Evolutionary conservation across 2,329 filamentous ascomycete species (phyloP).

Genomic region (Bipolaris cookei): DNA sequence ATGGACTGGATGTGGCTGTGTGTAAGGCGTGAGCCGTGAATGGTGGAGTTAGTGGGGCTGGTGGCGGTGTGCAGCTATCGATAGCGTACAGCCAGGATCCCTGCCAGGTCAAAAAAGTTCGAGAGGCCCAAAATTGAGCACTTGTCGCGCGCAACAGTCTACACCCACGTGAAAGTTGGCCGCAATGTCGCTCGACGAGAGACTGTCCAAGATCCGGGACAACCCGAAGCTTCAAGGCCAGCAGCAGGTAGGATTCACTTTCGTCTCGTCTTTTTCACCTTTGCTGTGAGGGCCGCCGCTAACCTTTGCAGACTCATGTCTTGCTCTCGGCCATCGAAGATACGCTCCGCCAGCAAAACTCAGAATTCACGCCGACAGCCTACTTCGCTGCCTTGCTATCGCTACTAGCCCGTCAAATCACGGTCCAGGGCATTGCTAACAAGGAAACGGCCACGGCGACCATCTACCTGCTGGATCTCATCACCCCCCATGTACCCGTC

Average conservation of each 20-base stretch:
- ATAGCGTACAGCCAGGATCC: slow-evolving; percentile 20
- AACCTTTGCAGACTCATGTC: slow-evolving; percentile 71
- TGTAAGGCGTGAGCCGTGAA: neutral
- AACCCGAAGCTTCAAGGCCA: slow-evolving; percentile 93
- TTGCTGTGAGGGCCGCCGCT: slow-evolving; percentile 11
- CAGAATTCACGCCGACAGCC: slow-evolving; percentile 80
- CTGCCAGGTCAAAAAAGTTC: slow-evolving; percentile 24
- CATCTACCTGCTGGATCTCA: slow-evolving; percentile 92
- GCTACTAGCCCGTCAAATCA: slow-evolving; percentile 78
- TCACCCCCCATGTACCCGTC: slow-evolving; percentile 83
- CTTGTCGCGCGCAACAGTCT: slow-evolving; percentile 1
- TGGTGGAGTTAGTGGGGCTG: slow-evolving; percentile 9
- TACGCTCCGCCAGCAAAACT: slow-evolving; percentile 86
- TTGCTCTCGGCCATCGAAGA: slow-evolving; percentile 92
- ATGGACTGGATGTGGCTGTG: neutral
- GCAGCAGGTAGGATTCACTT: slow-evolving; percentile 70
- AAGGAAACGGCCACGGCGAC: slow-evolving; percentile 84
- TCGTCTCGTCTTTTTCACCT: slow-evolving; percentile 19
- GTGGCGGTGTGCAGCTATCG: slow-evolving; percentile 21
- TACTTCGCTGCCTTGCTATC: slow-evolving; percentile 97
- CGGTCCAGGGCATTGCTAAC: slow-evolving; percentile 69
- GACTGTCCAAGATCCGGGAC: slow-evolving; percentile 93
- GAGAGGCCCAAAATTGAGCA: slow-evolving; percentile 18
- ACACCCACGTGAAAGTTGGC: slow-evolving; percentile 27
- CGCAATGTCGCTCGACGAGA: slow-evolving; percentile 75